Evolutionary conservation across 1,284 basidiomycete genomes (phyloP), one percentile per base, ranked within the genome.

Genomic region (Ceratobasidium papillatum): DNA sequence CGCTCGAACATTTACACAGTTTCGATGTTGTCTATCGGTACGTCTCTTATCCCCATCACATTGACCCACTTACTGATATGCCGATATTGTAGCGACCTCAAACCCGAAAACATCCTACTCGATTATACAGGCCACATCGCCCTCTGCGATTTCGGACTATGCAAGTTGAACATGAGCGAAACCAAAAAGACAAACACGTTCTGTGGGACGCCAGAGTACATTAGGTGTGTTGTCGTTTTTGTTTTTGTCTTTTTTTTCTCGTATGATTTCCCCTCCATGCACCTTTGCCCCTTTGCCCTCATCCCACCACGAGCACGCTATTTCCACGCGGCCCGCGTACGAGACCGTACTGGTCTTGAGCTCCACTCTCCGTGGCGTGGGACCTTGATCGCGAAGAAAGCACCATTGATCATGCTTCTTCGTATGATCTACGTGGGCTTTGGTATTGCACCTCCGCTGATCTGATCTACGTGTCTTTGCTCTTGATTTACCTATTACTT

Each of bases 101-200:
- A 99, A 82, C 97, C 97, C 8, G 96, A 99, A 83, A 99, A 99
- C 82, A 99, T 99, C 81, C 85, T 99, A 9, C 85, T 99, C 65
- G 97, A 99, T 83, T 98, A 97, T 80, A 98, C 96, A 0, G 98
- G 97, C 14, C 97, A 99, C 80, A 98, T 99, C 79, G 96, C 98
- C 0, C 85, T 99, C 30, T 99, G 97, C 81, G 97, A 99, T 82
- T 99, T 99, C 81, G 94, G 94, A n/a, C 88, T 99, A 9, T 99
- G 96, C 85, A 99, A 99, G 83, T 87, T 99, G 69, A 99, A 99
- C 84, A 99, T 99, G 98, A 94, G 94, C 0, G 95, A 98, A 81
- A 92, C 92, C 8, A 96, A 99, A 82, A 98, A 97, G 81, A 99
- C 97, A 14, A 99, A 98, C 84, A 99, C 69, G 45, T 73, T 73